Evolutionary conservation across 257 asterid genomes (phyloP), one percentile per base, ranked within the genome.

Genomic region (Nicotiana paniculata): DNA sequence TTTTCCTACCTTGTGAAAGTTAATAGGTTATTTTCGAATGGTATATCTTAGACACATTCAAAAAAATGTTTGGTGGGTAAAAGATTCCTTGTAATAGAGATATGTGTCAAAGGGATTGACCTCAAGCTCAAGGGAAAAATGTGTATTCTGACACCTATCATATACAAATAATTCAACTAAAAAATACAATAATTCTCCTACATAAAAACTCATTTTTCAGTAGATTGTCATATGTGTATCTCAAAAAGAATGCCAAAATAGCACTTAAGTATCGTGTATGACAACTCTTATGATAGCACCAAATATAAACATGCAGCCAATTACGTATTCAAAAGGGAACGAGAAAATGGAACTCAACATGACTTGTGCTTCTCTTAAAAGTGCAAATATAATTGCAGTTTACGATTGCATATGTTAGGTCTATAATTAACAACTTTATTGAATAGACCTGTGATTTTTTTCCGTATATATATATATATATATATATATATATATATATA

Each of bases 401-500:
- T 72, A 5, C 5, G 9, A 7, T 63, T 63, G 39, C 39, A 63
- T 58, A 10, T 18, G 64, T 58, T 18, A 18, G 64, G 64, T 18
- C 26, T 58, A 58, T 17, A 58, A 5, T 58, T 58, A 58, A 58
- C 4, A 58, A 18, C 64, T 58, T 58, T 18, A 58, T 58, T 18
- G 12, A 17, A 58, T n/a, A 58, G 61, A 55, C 61, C 8, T 55
- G 8, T 16, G 3, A 3, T 43, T 39, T 8, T 43, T 43, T 2
- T 43, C 0, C 10, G 10, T 10, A 10, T 46, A 46, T 3, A 3
- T 13, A 4, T 3, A 6, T 0, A 3, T 21, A 0, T 32, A 4
- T 3, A 6, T 1, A 3, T 21, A 0, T 32, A 4, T 3, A 6
- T 1, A 3, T 21, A 0, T 32, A 4, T 3, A 6, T 1, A 3